These are phyloP conservation scores for Silene coronaria DNA, from an alignment of 179 eudicot species.

Conservation along the genomic window DNA sequence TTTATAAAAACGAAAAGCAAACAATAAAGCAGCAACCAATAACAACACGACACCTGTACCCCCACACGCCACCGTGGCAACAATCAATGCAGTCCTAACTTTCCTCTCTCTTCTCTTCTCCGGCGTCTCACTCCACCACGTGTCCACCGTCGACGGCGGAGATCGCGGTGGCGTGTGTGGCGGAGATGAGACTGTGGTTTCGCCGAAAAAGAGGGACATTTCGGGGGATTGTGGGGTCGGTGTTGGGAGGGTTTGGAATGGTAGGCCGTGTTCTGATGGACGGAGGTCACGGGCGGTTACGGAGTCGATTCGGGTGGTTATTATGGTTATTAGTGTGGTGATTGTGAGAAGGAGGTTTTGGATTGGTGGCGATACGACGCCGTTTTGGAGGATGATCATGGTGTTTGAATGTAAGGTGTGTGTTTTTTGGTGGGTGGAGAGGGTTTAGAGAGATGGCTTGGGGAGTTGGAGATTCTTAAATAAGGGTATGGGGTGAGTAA, in stretches of 20 bases:
- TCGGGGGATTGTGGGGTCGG: constrained; percentile 23
- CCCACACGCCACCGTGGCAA: constrained; percentile 33
- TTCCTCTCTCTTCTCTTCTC: constrained; percentile 11
- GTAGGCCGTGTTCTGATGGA: constrained; percentile 37
- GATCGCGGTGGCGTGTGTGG: constrained; percentile 3
- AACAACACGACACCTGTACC: constrained; percentile 30
- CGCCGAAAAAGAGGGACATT: constrained; percentile 28
- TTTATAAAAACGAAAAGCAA: constrained; percentile 17
- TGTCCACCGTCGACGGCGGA: not conserved
- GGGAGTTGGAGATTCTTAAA: constrained; percentile 9
- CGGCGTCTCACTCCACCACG: constrained; percentile 25
- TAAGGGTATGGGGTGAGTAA: not conserved
- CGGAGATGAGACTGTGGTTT: constrained; percentile 12
- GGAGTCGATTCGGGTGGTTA: not conserved
- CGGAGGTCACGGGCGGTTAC: constrained; percentile 33
- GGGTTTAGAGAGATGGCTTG: constrained; percentile 2
- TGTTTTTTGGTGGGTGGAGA: not conserved
- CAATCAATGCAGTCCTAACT: constrained; percentile 20
- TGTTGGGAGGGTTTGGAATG: constrained; percentile 20
- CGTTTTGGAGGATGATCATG: not conserved
- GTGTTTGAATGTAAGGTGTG: not conserved
- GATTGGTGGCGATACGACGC: not conserved
- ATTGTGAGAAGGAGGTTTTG: not conserved
- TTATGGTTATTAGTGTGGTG: not conserved
- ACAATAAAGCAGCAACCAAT: constrained; percentile 25